Base-by-base conservation (phyloP, 345 rosid species). In the Excoecaria cochinchinensis region DNA sequence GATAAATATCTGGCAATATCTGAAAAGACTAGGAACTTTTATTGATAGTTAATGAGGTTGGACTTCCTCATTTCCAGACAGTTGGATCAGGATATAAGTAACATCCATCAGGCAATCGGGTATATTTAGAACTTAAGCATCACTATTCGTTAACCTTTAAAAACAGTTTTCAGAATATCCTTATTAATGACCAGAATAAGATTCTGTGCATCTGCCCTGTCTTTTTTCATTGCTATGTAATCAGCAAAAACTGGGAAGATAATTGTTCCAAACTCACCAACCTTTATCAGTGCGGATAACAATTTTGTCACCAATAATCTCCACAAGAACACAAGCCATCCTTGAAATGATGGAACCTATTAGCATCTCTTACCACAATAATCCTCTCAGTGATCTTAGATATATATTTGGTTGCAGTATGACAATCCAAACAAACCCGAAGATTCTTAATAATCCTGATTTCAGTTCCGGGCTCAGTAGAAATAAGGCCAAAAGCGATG, bases 361-460 rank as follows among this genome's bases (percentile, higher is more conserved):
- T 92, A 58, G 94, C 92, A 72, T 92, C 96, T 75, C 94, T 87
- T 13, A 90, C 97, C 44, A 89, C 89, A 60, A 91, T 92, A 66
- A 82, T 86, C 81, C 97, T 87, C 67, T 80, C 70, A 47, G 92
- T 85, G 61, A 92, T 81, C 89, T 85, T 88, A 16, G 97, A 91
- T 82, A 91, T 89, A 73, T 85, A 86, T 71, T 92, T 92, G 3
- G 96, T 89, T 64, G 82, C 92, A 12, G 84, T 82, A 69, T 89
- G 97, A 77, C 97, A 92, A 79, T 92, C 97, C 74, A 82, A 76
- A 83, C 96, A 92, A 72, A 92, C 91, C 39, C 93, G 84, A 39
- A 91, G 92, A 81, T 91, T 92, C 87, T 89, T 91, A 71, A 90
- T 86, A 76, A 91, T 90, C 70, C 88, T 87, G 63, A 89, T 88